Base-by-base conservation (phyloP, 2,329 filamentous ascomycete species). In the Hymenoscyphus infarciens region DNA sequence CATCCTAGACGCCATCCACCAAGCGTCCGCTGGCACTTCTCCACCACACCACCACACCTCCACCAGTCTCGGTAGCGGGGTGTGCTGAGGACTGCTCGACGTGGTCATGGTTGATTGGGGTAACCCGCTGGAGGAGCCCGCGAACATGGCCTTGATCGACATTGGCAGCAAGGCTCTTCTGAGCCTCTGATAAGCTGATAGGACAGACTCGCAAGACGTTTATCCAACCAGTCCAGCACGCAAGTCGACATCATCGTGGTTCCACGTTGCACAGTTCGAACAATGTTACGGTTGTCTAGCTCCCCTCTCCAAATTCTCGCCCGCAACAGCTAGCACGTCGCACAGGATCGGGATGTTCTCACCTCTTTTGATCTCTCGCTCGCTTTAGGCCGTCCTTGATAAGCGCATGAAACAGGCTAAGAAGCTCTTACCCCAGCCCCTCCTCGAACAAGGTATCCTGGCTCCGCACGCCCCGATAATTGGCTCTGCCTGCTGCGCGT, bases 71-170 rank as follows among this genome's bases (percentile, higher is more conserved):
- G 59, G 53, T 52, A 60, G 63, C 55, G 63, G 65, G 61, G 63
- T 63, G 57, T 22, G 19, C 45, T 39, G 66, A 63, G 57, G 13
- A 31, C 61, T 52, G 31, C 11, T 61, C 35, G 69, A 72, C 71
- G 72, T 73, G 72, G 68, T 71, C 61, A 61, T 63, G 61, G 62
- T 38, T 71, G 67, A 73, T 73, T 73, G 69, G 71, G 67, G 67
- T 68, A 68, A 66, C 67, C 65, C 62, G 42, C 58, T 60, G 63
- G 65, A 63, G 61, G 53, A 49, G 61, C 64, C 61, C 60, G 57
- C 52, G 56, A 57, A 42, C 29, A 61, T 63, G 66, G 60, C 52
- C 58, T 59, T 58, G 67, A 69, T 69, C 67, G 63, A 49, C 67
- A 61, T 61, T 60, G 54, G 25, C 25, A 27, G 25, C 25, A 27